phyloP scores from a whole-genome alignment of 75 land plant species.

The Azolla pinnata region DNA sequence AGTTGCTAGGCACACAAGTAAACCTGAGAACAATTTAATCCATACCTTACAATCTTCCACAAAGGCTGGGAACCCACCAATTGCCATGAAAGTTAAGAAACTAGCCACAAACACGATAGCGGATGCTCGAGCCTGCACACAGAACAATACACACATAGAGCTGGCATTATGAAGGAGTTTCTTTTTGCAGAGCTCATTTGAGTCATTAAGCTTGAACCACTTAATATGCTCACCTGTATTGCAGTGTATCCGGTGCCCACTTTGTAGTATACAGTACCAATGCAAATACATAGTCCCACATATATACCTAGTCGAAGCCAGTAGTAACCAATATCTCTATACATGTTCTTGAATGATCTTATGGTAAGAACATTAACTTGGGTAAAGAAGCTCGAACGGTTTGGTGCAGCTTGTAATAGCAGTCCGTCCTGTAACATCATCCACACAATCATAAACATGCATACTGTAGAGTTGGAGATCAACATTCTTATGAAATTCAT shows the following conservation, averaged over 20 bases:
- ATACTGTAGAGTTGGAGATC: too few relatives aligned
- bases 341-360: constrained; percentile 68
- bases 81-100: constrained; percentile 67
- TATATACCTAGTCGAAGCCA: constrained; percentile 59
- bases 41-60: constrained; percentile 71
- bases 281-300: constrained; percentile 32
- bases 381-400: constrained; percentile 46
- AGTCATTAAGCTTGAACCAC: too few relatives aligned
- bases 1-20: too few relatives aligned
- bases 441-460: too few relatives aligned
- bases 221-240: constrained; percentile 54
- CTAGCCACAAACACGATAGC: constrained; percentile 44
- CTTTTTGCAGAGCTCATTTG: too few relatives aligned
- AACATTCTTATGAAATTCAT: too few relatives aligned
- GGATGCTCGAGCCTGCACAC: constrained; percentile 49
- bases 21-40: too few relatives aligned
- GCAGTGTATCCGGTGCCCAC: constrained; percentile 40
- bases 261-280: constrained; percentile 46
- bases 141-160: too few relatives aligned
- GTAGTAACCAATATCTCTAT: constrained; percentile 69
- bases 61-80: constrained; percentile 61
- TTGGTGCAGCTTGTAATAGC: constrained; percentile 43
- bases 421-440: too few relatives aligned
- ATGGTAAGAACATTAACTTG: constrained; percentile 44
- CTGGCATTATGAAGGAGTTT: too few relatives aligned